Evolutionary conservation across 2,329 filamentous ascomycete species (phyloP).

Genomic region (Calonectria hawksworthii): DNA sequence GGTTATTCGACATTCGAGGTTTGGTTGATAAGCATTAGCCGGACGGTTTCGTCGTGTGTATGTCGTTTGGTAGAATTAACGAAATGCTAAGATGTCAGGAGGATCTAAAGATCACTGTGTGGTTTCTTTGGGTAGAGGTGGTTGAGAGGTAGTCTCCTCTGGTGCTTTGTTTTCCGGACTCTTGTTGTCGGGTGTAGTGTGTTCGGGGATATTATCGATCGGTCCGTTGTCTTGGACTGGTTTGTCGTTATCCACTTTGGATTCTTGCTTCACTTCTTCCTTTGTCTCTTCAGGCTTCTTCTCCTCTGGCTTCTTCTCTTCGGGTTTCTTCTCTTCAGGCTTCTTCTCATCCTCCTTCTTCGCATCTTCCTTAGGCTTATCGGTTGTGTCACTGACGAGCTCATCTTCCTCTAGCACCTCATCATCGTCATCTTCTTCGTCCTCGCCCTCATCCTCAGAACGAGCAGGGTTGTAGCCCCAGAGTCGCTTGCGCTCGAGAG

Average conservation of each 20-base stretch:
- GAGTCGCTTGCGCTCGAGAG: conserved; percentile 40
- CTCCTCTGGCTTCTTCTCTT: background rate
- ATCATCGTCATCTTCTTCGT: background rate
- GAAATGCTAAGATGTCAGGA: too few relatives aligned
- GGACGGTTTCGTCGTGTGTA: background rate
- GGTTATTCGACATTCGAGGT: background rate
- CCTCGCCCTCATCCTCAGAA: background rate
- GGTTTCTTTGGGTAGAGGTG: background rate
- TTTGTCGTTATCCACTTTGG: background rate
- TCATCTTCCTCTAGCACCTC: background rate
- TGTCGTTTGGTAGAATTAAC: background rate
- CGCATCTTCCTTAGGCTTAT: background rate
- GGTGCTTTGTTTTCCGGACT: background rate
- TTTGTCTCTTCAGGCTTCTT: too few relatives aligned
- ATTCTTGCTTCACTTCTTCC: background rate
- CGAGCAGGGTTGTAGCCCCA: conserved; percentile 25
- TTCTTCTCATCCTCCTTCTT: background rate
- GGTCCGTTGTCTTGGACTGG: background rate
- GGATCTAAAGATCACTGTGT: background rate
- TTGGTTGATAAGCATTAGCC: background rate
- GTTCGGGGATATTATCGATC: background rate
- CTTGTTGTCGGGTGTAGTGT: background rate
- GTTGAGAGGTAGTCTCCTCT: too few relatives aligned
- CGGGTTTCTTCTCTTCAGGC: too few relatives aligned
- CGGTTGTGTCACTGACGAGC: background rate